Conservation (phyloP, 306 rosid species). For the Prunus mume region DNA sequence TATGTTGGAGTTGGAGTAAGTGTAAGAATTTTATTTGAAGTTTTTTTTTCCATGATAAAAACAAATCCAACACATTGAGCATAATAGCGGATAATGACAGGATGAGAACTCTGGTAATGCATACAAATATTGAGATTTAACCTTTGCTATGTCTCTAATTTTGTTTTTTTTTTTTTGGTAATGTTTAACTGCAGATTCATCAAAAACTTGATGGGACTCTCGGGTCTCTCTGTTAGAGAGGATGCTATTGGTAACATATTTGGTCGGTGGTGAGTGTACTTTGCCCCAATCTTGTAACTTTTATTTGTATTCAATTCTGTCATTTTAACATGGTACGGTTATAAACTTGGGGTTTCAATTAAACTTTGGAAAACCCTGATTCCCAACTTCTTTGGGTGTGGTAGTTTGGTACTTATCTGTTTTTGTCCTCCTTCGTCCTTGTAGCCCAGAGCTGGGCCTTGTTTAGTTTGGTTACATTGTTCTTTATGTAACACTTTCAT, state of each 20-base stretch:
- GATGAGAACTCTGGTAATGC: background rate
- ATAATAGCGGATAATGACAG: background rate
- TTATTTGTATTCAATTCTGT: background rate
- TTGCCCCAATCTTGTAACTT: background rate
- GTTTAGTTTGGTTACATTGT: background rate
- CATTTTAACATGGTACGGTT: background rate
- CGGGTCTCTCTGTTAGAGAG: constrained; percentile 90
- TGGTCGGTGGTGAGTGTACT: constrained; percentile 73
- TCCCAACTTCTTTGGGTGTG: background rate
- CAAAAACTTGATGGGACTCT: constrained; percentile 69
- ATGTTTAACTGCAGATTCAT: constrained; percentile 56
- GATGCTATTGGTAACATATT: constrained; percentile 95
- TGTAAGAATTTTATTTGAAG: background rate
- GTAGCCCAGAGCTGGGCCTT: background rate
- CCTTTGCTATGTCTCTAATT: constrained; percentile 6
- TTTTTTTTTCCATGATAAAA: background rate
- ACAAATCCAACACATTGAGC: background rate
- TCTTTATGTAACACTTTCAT: constrained; percentile 1
- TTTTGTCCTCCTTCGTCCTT: background rate
- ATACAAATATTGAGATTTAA: background rate
- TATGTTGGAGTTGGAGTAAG: background rate
- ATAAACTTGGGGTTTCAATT: background rate
- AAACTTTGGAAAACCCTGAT: background rate
- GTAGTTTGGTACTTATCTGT: background rate
- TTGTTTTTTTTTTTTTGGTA: constrained; percentile 15